phyloP scores from a whole-genome alignment of 108 stramenopile species.

The Aurantiochytrium sp. region DNA sequence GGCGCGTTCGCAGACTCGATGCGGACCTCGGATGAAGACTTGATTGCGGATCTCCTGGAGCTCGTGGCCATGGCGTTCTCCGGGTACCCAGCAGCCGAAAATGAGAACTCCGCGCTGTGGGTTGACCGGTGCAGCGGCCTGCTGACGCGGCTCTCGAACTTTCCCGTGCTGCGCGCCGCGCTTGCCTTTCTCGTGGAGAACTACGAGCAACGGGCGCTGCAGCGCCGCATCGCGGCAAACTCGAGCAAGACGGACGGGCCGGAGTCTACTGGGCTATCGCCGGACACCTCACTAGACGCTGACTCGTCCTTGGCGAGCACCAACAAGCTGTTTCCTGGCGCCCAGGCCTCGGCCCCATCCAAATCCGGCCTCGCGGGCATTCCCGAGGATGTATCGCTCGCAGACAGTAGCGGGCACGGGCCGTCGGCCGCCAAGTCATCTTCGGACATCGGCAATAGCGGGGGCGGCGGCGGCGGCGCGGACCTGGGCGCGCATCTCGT shows the following conservation, averaged over 20 bases:
- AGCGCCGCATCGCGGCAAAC: too few species aligned
- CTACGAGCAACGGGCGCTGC: not conserved
- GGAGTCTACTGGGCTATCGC: too few species aligned
- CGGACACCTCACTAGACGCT: too few species aligned
- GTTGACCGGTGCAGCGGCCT: not conserved
- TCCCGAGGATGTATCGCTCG: not conserved
- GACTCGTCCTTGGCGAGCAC: too few species aligned
- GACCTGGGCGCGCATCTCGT: too few species aligned
- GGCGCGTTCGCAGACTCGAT: not conserved
- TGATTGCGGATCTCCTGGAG: conserved; percentile 4
- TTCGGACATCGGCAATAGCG: too few species aligned
- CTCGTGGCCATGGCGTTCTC: conserved; percentile 16
- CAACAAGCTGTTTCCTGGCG: too few species aligned
- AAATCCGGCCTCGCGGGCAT: not conserved
- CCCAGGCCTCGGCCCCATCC: too few species aligned
- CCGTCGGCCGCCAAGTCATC: too few species aligned
- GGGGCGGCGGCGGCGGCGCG: too few species aligned
- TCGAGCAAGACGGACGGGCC: too few species aligned
- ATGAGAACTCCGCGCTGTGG: not conserved
- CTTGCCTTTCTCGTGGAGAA: not conserved
- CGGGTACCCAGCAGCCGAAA: not conserved
- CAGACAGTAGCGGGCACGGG: not conserved
- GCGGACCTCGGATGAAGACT: not conserved
- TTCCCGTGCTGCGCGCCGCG: not conserved
- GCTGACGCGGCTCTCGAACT: not conserved